Conservation (phyloP, 352 stramenopile genomes). For the Globisporangium camurandrum region DNA sequence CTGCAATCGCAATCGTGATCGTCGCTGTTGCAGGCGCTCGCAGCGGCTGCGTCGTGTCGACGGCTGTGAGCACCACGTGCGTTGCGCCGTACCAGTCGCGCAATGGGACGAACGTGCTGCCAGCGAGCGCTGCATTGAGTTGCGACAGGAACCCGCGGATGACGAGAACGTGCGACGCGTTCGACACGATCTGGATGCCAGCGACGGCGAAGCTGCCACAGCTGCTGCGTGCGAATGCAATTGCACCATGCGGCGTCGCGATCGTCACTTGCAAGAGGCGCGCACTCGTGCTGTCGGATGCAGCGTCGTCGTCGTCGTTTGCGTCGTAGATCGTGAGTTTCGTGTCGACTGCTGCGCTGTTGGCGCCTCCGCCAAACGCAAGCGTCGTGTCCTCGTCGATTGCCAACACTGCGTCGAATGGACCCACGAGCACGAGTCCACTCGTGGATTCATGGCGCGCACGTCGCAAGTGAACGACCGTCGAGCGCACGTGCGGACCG, state of each 20-base stretch:
- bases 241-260: slow-evolving; percentile 15
- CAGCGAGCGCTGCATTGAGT: slow-evolving; percentile 46
- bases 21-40: slow-evolving; percentile 5
- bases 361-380: slow-evolving; percentile 17
- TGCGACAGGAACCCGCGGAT: slow-evolving; percentile 39
- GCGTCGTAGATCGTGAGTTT: too few relatives aligned
- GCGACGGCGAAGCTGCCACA: too few relatives aligned
- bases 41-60: slow-evolving; percentile 11
- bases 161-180: slow-evolving; percentile 17
- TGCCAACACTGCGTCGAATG: slow-evolving; percentile 17
- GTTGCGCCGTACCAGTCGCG: slow-evolving; percentile 57
- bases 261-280: slow-evolving; percentile 28
- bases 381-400: slow-evolving; percentile 33
- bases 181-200: slow-evolving; percentile 25
- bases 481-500: slow-evolving; percentile 32
- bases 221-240: slow-evolving; percentile 15
- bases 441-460: neutral
- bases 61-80: slow-evolving; percentile 24
- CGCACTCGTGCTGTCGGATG: slow-evolving; percentile 13
- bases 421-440: slow-evolving; percentile 5
- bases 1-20: slow-evolving; percentile 32
- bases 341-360: slow-evolving; percentile 16
- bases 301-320: too few relatives aligned
- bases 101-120: slow-evolving; percentile 36
- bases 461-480: slow-evolving; percentile 21